Base-by-base conservation (phyloP, 2,329 filamentous ascomycete species). In the Diaporthe amygdali region DNA sequence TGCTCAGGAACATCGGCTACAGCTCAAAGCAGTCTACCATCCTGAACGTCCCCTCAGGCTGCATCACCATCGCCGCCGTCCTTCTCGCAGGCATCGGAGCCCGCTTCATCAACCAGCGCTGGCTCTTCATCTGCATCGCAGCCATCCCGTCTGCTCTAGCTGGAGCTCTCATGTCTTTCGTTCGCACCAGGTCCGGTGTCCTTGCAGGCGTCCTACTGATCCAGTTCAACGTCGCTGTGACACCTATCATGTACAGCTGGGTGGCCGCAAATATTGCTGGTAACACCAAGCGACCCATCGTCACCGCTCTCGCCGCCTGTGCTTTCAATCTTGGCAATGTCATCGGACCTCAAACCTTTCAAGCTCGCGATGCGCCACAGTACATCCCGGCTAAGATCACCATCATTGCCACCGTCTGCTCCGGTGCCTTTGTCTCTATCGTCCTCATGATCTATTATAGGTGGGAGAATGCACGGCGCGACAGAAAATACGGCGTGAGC, bases 321-420 rank as follows among this genome's bases (percentile, higher is more conserved):
- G 83, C 83, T 22, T 89, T 88, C 76, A 85, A 85, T 0, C 77
- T 88, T 5, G 87, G 86, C 20, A 90, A 88, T 76, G 86, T 89
- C 69, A 89, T 89, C 72, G 87, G 87, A 0, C 87, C 87, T 0
- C 85, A 89, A 76, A 89, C 87, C 3, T 89, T 90, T 79, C 85
- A 85, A 74, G 81, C 81, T 2, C 80, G 80, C 49, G 86, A 90
- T 71, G 85, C 83, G 0, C 88, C 87, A 1, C 79, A 85, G 3
- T 89, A 86, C 74, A 82, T 83, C 15, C 87, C 86, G 0, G 88
- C 87, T 20, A 88, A 89, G 76, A 83, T 89, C 30, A 84, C 86
- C 20, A 85, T 90, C 69, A 83, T 90, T 77, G 85, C 81, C 14
- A 88, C 86, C 5, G 84, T 86, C 71, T 82, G 82, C 14, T 84